These are phyloP conservation scores for Colletotrichum higginsianum DNA, from an alignment of 2,329 filamentous ascomycete species.

Conservation along the genomic window DNA sequence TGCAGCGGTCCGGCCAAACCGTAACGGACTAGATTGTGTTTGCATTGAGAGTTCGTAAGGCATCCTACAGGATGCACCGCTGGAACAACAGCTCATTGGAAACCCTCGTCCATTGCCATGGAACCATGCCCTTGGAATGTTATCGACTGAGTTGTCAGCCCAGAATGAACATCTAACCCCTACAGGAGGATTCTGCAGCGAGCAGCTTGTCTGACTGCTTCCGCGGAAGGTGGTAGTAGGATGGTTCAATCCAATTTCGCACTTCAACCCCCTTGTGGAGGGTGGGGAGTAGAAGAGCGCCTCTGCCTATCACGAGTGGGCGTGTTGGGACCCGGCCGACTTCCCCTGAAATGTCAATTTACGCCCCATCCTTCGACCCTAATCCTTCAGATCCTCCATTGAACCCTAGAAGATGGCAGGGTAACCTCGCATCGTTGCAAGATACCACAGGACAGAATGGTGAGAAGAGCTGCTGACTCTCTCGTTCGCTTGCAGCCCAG, in stretches of 20 bases:
- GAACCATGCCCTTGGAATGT: too few relatives aligned
- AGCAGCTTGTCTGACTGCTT: slow-evolving; percentile 2
- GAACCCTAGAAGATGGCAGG: neutral
- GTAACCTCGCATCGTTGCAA: neutral
- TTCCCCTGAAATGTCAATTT: neutral
- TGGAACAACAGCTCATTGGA: neutral
- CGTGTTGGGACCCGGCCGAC: too few relatives aligned
- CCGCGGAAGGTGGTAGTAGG: neutral
- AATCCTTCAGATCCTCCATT: neutral
- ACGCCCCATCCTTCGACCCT: neutral
- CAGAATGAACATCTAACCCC: neutral
- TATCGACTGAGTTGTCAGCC: neutral
- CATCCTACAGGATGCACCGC: neutral
- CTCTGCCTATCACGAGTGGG: neutral
- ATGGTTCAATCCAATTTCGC: neutral
- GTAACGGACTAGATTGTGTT: neutral
- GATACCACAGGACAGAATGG: neutral
- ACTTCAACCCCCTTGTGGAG: neutral
- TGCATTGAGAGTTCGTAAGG: neutral
- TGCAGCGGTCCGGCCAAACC: too few relatives aligned
- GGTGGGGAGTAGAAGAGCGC: neutral
- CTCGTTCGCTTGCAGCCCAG: neutral
- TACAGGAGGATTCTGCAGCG: neutral
- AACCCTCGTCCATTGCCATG: neutral
- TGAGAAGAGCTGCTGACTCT: neutral